Evolutionary conservation across 139 green algal species (phyloP).

Genomic region (Volvox reticuliferus): DNA sequence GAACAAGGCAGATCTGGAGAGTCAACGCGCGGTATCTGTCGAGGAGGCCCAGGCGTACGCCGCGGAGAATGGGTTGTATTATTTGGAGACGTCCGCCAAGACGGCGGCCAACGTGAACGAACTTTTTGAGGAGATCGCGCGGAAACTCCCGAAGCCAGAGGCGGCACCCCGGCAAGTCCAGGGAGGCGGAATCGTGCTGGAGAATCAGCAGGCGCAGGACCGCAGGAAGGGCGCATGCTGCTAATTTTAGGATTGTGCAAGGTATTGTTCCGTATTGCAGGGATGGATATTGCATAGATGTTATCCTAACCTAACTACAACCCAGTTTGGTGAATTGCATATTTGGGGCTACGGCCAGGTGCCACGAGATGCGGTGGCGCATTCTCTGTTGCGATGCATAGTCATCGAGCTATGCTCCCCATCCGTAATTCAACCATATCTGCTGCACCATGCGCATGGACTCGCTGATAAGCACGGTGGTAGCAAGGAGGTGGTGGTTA

Average conservation of each 20-base stretch:
- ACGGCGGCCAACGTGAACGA: slow-evolving; percentile 89
- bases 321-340: no score
- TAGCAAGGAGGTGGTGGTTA: no score
- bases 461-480: no score
- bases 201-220: slow-evolving; percentile 21
- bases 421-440: no score
- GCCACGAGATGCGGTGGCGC: no score
- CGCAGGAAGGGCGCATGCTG: slow-evolving; percentile 11
- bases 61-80: slow-evolving; percentile 88
- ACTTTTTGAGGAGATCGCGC: slow-evolving; percentile 87
- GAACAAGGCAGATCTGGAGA: slow-evolving; percentile 96
- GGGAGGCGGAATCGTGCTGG: slow-evolving; percentile 45
- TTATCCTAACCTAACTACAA: no score
- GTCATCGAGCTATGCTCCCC: no score
- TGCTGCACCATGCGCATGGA: no score
- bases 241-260: neutral
- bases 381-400: no score
- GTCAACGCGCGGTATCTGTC: slow-evolving; percentile 68
- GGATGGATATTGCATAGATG: no score
- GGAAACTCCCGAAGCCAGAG: slow-evolving; percentile 73
- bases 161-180: slow-evolving; percentile 24
- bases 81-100: slow-evolving; percentile 94
- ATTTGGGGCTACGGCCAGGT: no score
- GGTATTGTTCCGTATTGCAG: no score
- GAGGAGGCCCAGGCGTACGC: slow-evolving; percentile 89